A percentile compares a stretch with the other conserved stretches of the same genome.
These are phyloP conservation scores for Cercophora newfieldiana DNA, from an alignment of 495 filamentous ascomycete species.

Conservation along the genomic window DNA sequence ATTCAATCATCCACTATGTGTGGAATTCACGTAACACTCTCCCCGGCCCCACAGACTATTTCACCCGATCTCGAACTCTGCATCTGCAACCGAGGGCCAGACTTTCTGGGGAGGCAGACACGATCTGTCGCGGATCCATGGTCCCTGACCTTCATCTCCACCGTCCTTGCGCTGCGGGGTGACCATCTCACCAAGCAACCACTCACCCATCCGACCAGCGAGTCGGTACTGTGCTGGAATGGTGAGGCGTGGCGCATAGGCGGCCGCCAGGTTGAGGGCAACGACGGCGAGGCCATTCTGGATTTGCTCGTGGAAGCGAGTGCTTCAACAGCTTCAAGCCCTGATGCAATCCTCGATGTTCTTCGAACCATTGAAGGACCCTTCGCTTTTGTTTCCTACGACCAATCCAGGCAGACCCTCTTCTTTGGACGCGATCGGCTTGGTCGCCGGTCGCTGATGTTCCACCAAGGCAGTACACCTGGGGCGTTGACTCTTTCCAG, in stretches of 20 bases:
- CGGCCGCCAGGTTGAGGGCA: constrained; percentile 57
- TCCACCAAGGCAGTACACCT: constrained; percentile 40
- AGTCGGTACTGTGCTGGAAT: constrained; percentile 91
- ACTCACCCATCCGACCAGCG: constrained; percentile 57
- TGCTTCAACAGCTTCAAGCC: constrained; percentile 26
- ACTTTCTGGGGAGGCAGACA: constrained; percentile 47
- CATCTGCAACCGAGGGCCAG: constrained; percentile 51
- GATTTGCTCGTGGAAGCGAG: constrained; percentile 56
- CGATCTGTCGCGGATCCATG: constrained; percentile 28
- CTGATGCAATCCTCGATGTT: constrained; percentile 48
- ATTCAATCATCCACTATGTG: constrained; percentile 41
- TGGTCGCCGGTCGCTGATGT: constrained; percentile 79
- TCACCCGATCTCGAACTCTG: constrained; percentile 34
- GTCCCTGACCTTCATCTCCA: constrained; percentile 68
- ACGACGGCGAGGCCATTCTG: constrained; percentile 77
- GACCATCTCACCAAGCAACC: constrained; percentile 72
- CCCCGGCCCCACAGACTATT: constrained; percentile 26
- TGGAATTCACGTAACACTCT: constrained; percentile 46
- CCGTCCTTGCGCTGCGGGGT: constrained; percentile 83
- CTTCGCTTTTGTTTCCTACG: constrained; percentile 89
- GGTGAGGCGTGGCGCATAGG: constrained; percentile 91
- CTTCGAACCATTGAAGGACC: constrained; percentile 74
- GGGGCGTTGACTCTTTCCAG: constrained; percentile 70
- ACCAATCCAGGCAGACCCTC: constrained; percentile 57
- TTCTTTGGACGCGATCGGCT: constrained; percentile 85